A percentile compares a stretch with the other conserved stretches of the same genome.
Evolutionary conservation across 2,329 filamentous ascomycete genomes (phyloP).

Genomic region (Fusarium transvaalense): DNA sequence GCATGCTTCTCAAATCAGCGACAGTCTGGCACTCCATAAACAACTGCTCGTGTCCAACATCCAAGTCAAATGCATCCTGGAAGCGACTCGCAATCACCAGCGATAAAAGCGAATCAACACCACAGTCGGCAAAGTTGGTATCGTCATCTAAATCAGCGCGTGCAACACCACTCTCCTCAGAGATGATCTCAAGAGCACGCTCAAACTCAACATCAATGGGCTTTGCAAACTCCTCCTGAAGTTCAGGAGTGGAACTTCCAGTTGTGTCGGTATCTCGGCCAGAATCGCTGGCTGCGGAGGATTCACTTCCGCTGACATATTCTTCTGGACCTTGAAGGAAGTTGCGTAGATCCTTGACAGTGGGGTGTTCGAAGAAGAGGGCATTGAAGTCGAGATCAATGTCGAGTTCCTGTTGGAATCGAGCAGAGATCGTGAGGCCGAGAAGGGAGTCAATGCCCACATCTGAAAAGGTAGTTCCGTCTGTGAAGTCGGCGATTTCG

Average conservation of each 20-base stretch:
- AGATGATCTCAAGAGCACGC: slow-evolving; percentile 38
- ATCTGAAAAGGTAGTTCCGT: slow-evolving; percentile 68
- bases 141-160: slow-evolving; percentile 68
- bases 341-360: slow-evolving; percentile 65
- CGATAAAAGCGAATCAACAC: slow-evolving; percentile 72
- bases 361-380: slow-evolving; percentile 65
- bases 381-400: slow-evolving; percentile 65
- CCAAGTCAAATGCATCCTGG: slow-evolving; percentile 55
- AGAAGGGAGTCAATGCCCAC: slow-evolving; percentile 73
- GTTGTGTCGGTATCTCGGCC: slow-evolving; percentile 6
- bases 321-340: slow-evolving; percentile 24
- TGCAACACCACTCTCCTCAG: slow-evolving; percentile 67
- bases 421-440: slow-evolving; percentile 67
- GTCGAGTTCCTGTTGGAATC: slow-evolving; percentile 69
- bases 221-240: slow-evolving; percentile 13
- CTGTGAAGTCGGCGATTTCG: slow-evolving; percentile 60
- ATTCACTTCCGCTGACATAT: slow-evolving; percentile 21
- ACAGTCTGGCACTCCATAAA: slow-evolving; percentile 36
- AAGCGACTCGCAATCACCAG: slow-evolving; percentile 69
- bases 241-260: slow-evolving; percentile 11
- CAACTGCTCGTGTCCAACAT: slow-evolving; percentile 27
- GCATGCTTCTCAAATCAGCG: slow-evolving; percentile 16
- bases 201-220: slow-evolving; percentile 26
- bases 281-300: slow-evolving; percentile 29
- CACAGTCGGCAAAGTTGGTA: slow-evolving; percentile 68